Conservation (phyloP, 192 early-diverging fungal species). For the Coemansia umbellata region DNA sequence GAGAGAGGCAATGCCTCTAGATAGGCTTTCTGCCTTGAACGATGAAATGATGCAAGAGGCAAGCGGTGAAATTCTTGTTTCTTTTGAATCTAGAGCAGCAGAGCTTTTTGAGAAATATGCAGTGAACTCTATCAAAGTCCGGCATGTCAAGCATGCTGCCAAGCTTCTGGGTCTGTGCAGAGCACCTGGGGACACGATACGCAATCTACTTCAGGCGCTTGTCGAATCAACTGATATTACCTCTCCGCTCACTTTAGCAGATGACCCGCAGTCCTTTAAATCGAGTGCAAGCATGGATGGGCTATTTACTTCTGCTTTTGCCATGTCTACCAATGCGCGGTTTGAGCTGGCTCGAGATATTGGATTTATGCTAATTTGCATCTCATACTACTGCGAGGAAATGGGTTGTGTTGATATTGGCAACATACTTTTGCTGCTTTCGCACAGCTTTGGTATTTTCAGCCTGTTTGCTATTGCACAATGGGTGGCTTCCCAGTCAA, state of each 20-base stretch:
- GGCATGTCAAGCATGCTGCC: conserved; percentile 11
- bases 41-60: conserved; percentile 33
- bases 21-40: conserved; percentile 8
- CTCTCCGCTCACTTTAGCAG: background rate
- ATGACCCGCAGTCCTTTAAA: conserved; percentile 16
- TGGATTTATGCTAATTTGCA: conserved; percentile 23
- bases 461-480: conserved; percentile 23
- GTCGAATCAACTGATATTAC: conserved; percentile 8
- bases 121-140: conserved; percentile 1
- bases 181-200: conserved; percentile 17
- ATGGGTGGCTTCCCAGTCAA: conserved; percentile 37
- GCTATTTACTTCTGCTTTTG: conserved; percentile 27
- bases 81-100: conserved; percentile 26
- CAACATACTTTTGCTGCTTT: conserved; percentile 15
- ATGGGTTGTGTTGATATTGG: background rate
- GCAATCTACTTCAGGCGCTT: conserved; percentile 20
- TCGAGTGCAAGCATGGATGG: conserved; percentile 48
- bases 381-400: conserved; percentile 17
- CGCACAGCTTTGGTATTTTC: conserved; percentile 11
- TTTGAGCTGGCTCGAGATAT: conserved; percentile 32
- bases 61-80: conserved; percentile 40
- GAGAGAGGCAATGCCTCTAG: conserved; percentile 5
- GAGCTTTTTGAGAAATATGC: conserved; percentile 42
- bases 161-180: conserved; percentile 24
- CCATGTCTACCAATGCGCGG: conserved; percentile 18